Percentiles rank a stretch among this genome's conserved stretches.
Conservation (phyloP, 1,139 yeast genomes). For the Kodamaea derodonti region DNA sequence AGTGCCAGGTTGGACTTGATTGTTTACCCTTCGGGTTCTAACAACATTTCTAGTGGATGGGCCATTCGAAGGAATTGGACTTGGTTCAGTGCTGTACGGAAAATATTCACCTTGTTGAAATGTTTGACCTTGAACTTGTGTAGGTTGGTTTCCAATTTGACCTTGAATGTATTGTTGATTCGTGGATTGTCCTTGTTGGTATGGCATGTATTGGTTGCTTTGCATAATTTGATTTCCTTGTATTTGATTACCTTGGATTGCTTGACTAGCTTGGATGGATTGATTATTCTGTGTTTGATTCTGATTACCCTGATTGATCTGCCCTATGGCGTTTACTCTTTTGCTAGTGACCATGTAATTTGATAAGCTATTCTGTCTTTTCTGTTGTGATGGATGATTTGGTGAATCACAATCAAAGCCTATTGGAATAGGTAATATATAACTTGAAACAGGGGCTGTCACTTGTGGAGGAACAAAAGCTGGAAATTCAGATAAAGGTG, state of each 20-base stretch:
- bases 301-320: constrained; percentile 18
- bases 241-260: neutral
- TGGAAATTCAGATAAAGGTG: neutral
- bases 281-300: constrained; percentile 1
- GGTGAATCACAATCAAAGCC: neutral
- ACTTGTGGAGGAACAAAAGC: neutral
- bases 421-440: neutral
- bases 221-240: constrained; percentile 1
- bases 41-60: constrained; percentile 6
- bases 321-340: constrained; percentile 16
- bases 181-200: neutral
- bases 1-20: neutral
- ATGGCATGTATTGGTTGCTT: neutral
- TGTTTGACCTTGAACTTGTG: neutral
- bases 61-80: constrained; percentile 2
- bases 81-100: neutral
- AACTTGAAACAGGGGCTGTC: neutral
- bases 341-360: constrained; percentile 34
- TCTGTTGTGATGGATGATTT: constrained; percentile 17
- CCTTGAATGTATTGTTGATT: constrained; percentile 2
- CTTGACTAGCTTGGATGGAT: constrained; percentile 1
- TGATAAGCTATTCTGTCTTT: constrained; percentile 40
- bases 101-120: neutral
- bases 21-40: constrained; percentile 1
- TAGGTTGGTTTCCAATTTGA: too few relatives aligned